Evolutionary conservation across 1,284 basidiomycete genomes (phyloP).

Genomic region (Coriolopsis trogii): DNA sequence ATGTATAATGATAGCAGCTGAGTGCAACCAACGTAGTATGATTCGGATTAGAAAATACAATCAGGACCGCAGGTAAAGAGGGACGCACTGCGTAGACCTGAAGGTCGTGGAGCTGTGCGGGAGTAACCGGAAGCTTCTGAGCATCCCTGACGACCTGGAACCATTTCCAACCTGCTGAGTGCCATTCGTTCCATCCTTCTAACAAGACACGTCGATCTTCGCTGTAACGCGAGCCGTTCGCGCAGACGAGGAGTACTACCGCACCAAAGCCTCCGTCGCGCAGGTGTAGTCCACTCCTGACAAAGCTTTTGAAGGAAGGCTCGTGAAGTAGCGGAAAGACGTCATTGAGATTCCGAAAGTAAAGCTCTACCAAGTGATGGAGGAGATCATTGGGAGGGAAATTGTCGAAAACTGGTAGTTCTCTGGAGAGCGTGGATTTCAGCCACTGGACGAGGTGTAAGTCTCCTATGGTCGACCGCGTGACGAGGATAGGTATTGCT

Average conservation of each 20-base stretch:
- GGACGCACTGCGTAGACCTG: constrained; percentile 53
- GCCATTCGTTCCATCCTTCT: constrained; percentile 42
- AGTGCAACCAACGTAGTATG: constrained; percentile 26
- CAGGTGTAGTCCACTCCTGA: constrained; percentile 59
- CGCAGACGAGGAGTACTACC: constrained; percentile 74
- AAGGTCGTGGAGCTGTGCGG: constrained; percentile 67
- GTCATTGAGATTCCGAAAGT: constrained; percentile 44
- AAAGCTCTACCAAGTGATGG: constrained; percentile 40
- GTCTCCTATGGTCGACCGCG: background rate
- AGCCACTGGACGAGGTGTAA: constrained; percentile 9
- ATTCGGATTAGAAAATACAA: no score
- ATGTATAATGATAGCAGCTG: constrained; percentile 38
- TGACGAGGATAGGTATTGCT: background rate
- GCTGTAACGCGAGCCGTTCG: constrained; percentile 69
- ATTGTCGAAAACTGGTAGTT: constrained; percentile 27
- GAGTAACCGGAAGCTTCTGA: constrained; percentile 56
- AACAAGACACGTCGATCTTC: constrained; percentile 67
- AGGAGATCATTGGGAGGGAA: constrained; percentile 71
- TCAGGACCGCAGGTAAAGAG: background rate
- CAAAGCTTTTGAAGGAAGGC: constrained; percentile 67
- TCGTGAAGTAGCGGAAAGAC: constrained; percentile 76
- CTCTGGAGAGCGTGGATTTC: background rate
- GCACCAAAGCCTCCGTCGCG: constrained; percentile 65
- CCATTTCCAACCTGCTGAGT: constrained; percentile 78
- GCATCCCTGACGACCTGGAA: constrained; percentile 63